These are phyloP conservation scores for Corymbia citriodora DNA, from an alignment of 441 rosid genomes.

Conservation along the genomic window DNA sequence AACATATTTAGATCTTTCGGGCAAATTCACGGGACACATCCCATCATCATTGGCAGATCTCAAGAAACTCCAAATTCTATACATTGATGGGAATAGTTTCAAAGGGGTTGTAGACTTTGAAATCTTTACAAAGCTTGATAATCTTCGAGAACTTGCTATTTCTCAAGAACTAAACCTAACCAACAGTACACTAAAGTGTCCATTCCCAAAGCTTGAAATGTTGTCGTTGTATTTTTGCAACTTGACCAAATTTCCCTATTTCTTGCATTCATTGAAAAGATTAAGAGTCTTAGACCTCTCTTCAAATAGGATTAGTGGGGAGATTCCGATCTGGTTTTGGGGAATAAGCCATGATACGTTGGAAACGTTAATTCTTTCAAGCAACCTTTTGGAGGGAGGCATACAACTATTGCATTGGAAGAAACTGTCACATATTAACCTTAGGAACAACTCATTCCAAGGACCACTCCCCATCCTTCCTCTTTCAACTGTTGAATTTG, in stretches of 20 bases:
- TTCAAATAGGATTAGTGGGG: background rate
- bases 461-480: background rate
- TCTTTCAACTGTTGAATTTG: accelerated
- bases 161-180: background rate
- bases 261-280: background rate
- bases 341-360: background rate
- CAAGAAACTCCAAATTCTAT: background rate
- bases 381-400: background rate
- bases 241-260: background rate
- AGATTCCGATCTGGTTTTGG: background rate
- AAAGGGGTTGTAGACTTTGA: background rate
- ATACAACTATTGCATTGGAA: background rate
- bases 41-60: background rate
- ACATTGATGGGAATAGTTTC: accelerated
- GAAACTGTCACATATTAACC: accelerated
- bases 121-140: background rate
- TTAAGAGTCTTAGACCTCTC: accelerated
- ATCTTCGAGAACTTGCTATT: accelerated
- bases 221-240: accelerated
- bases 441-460: accelerated
- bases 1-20: background rate
- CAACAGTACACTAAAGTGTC: background rate
- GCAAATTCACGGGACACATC: background rate
- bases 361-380: accelerated
- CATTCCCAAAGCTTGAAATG: background rate